Conservation (phyloP, 2,329 filamentous ascomycete species). For the Fusarium sp. region DNA sequence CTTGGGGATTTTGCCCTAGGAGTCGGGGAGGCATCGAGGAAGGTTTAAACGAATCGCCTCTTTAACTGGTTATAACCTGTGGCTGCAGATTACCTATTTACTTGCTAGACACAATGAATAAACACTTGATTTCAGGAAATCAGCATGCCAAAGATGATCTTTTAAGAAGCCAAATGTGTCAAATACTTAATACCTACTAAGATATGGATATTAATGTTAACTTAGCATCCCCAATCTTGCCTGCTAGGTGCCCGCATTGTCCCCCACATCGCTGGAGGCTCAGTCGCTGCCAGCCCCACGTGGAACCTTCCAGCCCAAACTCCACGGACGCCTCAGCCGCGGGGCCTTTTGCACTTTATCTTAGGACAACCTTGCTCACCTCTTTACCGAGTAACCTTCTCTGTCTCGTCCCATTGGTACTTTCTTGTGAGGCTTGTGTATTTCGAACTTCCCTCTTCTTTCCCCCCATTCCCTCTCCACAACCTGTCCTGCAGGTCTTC, state of each 20-base stretch:
- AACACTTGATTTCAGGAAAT: not conserved
- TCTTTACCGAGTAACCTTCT: conserved; percentile 10
- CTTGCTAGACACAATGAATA: not conserved
- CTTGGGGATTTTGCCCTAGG: not conserved
- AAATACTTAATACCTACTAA: not conserved
- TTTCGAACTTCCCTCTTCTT: not conserved
- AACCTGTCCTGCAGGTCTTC: conserved; percentile 21
- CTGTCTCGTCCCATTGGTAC: conserved; percentile 13
- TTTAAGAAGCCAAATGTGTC: not conserved
- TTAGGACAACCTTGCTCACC: conserved; percentile 23
- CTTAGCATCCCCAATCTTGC: not conserved
- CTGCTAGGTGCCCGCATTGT: not conserved
- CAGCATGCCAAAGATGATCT: not conserved
- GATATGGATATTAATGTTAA: not conserved
- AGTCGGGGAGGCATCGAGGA: not conserved
- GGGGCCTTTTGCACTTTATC: conserved; percentile 35
- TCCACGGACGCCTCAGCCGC: conserved; percentile 42
- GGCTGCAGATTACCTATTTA: not conserved
- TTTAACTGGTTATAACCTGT: not conserved
- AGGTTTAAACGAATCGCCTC: conserved; percentile 12
- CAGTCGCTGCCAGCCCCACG: conserved; percentile 40
- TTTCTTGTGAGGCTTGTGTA: conserved; percentile 1
- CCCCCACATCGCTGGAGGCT: conserved; percentile 9
- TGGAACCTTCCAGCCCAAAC: conserved; percentile 49
- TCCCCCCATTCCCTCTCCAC: not conserved